These are phyloP conservation scores for Talaromyces sp. DNA, from an alignment of 2,329 filamentous ascomycete genomes.

Conservation along the genomic window DNA sequence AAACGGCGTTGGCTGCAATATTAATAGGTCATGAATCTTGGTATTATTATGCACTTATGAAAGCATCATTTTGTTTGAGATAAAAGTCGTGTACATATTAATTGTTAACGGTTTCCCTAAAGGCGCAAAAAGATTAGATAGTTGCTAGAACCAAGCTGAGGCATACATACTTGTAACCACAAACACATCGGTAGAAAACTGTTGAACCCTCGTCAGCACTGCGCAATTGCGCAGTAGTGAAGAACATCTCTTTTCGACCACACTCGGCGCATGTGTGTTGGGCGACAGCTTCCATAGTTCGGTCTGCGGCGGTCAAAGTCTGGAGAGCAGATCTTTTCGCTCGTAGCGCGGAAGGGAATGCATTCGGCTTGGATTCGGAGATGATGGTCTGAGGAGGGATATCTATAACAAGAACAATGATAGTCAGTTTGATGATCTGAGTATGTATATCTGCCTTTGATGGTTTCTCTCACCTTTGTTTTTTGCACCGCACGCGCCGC, in stretches of 20 bases:
- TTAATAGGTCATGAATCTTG: constrained; percentile 17
- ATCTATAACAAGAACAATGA: constrained; percentile 50
- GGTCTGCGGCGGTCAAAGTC: constrained; percentile 71
- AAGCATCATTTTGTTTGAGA: background rate
- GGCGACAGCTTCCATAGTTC: constrained; percentile 68
- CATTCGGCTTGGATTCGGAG: constrained; percentile 80
- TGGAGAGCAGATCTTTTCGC: constrained; percentile 85
- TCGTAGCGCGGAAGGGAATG: constrained; percentile 86
- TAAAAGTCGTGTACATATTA: constrained; percentile 22
- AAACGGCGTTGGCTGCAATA: constrained; percentile 15
- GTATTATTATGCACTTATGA: background rate
- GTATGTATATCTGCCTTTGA: background rate
- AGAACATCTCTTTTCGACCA: constrained; percentile 76
- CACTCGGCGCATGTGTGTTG: constrained; percentile 75
- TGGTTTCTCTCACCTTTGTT: constrained; percentile 64
- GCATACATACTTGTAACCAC: constrained; percentile 69
- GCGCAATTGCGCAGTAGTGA: constrained; percentile 78
- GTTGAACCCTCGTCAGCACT: constrained; percentile 94
- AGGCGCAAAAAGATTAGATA: constrained; percentile 14
- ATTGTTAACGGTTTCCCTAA: constrained; percentile 38
- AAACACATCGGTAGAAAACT: constrained; percentile 85
- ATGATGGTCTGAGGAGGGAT: constrained; percentile 71
- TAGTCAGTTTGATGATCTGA: constrained; percentile 1
- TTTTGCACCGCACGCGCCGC: constrained; percentile 79
- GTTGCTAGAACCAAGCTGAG: background rate